Percentiles rank a stretch among this genome's conserved stretches.
phyloP scores from a whole-genome alignment of 2,329 filamentous ascomycete genomes.

The Colletotrichum sp. region DNA sequence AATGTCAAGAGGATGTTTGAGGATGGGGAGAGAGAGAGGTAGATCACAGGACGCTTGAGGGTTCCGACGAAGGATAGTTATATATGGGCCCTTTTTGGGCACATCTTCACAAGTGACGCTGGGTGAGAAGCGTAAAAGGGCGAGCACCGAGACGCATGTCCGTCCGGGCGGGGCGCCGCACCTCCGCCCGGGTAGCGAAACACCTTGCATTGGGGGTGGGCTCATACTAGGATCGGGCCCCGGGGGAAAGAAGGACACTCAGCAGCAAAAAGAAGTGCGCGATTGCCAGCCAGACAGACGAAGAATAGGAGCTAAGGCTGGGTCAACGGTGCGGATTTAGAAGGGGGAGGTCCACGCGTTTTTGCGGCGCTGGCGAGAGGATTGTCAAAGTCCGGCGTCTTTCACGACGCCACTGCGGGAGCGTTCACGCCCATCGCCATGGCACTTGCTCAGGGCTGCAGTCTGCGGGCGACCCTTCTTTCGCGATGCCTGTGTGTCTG shows the following conservation, averaged over 20 bases:
- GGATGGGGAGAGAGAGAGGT: background rate
- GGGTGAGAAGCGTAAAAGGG: background rate
- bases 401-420: background rate
- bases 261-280: background rate
- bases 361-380: background rate
- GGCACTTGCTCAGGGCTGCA: background rate
- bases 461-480: background rate
- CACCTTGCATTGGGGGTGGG: constrained; percentile 12
- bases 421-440: background rate
- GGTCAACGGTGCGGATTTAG: background rate
- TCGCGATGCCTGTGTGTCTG: background rate
- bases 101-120: background rate
- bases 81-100: background rate
- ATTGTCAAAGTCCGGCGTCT: constrained; percentile 6
- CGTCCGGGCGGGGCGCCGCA: constrained; percentile 11
- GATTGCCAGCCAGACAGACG: background rate
- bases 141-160: constrained; percentile 16
- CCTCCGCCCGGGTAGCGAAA: constrained; percentile 17
- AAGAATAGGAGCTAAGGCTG: background rate
- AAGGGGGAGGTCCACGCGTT: constrained; percentile 8
- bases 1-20: background rate
- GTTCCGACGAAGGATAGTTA: constrained; percentile 1
- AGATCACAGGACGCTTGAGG: rapidly evolving
- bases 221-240: constrained; percentile 11
- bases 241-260: background rate